phyloP scores from a whole-genome alignment of 148 eudicot genomes.

The Oxyria digyna region DNA sequence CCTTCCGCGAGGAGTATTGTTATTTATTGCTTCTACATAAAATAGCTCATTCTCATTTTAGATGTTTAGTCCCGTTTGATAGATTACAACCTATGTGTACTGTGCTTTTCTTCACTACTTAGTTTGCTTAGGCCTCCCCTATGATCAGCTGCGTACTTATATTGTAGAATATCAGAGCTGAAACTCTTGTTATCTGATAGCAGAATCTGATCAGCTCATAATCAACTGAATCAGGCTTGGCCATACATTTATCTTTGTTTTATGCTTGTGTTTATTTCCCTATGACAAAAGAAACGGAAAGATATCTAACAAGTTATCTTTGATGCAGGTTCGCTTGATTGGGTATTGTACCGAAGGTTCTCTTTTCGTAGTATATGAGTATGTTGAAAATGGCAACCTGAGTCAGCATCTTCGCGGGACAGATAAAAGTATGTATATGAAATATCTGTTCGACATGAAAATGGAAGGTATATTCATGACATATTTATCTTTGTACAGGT shows the following conservation, averaged over 20 bases:
- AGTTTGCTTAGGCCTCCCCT: neutral
- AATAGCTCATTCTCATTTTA: neutral
- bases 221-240: neutral
- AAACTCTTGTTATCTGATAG: neutral
- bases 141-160: neutral
- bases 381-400: constrained; percentile 71
- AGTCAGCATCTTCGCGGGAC: constrained; percentile 65
- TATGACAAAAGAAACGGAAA: neutral
- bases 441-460: constrained; percentile 1
- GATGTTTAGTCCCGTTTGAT: neutral
- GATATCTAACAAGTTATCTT: neutral
- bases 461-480: neutral
- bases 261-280: neutral
- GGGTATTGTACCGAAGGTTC: constrained; percentile 78
- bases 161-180: neutral
- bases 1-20: neutral
- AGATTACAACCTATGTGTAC: neutral
- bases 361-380: constrained; percentile 79
- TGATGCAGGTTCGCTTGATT: constrained; percentile 69
- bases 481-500: constrained; percentile 21
- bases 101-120: neutral
- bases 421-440: constrained; percentile 27
- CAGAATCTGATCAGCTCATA: neutral
- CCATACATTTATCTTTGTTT: neutral
- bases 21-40: neutral